Evolutionary conservation across 2,329 filamentous ascomycete species (phyloP).

Genomic region (Stachybotrys elegans): DNA sequence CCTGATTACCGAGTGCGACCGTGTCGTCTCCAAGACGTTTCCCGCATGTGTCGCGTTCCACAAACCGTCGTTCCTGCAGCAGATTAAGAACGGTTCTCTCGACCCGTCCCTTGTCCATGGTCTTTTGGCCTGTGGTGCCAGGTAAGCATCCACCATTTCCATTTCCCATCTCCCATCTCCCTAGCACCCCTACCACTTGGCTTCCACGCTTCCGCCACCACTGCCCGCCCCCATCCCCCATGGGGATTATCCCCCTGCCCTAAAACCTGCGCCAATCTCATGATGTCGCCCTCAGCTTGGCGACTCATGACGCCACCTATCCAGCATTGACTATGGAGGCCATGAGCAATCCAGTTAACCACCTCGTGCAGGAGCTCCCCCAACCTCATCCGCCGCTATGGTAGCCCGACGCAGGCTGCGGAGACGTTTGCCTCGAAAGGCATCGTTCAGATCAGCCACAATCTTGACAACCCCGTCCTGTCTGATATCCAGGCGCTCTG

Average conservation of each 20-base stretch:
- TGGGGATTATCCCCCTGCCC: background rate
- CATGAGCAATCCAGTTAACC: too few relatives aligned
- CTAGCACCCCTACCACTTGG: slow-evolving; percentile 14
- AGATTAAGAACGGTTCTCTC: slow-evolving; percentile 51
- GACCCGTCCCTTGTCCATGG: slow-evolving; percentile 54
- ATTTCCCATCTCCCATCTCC: slow-evolving; percentile 10
- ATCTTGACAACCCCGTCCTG: slow-evolving; percentile 53
- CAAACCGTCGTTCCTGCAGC: slow-evolving; percentile 57
- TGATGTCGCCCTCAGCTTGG: too few relatives aligned
- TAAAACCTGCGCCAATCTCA: background rate
- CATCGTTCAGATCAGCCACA: slow-evolving; percentile 51
- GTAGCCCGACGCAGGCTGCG: slow-evolving; percentile 48
- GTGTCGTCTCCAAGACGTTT: slow-evolving; percentile 56
- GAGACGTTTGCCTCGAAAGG: slow-evolving; percentile 57
- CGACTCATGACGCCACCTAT: too few relatives aligned
- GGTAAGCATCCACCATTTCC: slow-evolving; percentile 37
- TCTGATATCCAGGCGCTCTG: slow-evolving; percentile 58
- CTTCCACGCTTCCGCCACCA: slow-evolving; percentile 4
- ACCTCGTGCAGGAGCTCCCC: slow-evolving; percentile 44
- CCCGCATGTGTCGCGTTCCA: slow-evolving; percentile 59
- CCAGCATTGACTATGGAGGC: too few relatives aligned
- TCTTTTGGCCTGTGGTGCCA: slow-evolving; percentile 50
- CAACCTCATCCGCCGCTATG: slow-evolving; percentile 52
- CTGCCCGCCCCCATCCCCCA: background rate
- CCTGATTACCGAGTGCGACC: slow-evolving; percentile 53